phyloP scores from a whole-genome alignment of 129 eudicot genomes.

The Pseudognaphalium luteoalbum region DNA sequence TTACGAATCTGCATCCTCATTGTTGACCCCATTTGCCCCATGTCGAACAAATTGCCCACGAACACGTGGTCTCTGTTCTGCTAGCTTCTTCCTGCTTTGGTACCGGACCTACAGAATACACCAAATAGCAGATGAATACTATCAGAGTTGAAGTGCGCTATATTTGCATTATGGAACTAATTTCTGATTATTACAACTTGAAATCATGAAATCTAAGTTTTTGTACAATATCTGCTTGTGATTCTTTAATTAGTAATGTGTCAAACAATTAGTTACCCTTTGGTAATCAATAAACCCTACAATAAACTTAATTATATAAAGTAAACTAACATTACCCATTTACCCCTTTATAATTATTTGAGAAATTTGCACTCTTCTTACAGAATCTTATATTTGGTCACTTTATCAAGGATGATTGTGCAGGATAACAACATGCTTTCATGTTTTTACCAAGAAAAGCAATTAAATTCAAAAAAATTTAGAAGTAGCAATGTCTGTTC shows the following conservation, averaged over 20 bases:
- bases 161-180: background rate
- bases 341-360: background rate
- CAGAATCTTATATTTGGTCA: background rate
- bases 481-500: background rate
- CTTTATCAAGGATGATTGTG: background rate
- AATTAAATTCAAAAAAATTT: background rate
- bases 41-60: slow-evolving; percentile 75
- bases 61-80: slow-evolving; percentile 83
- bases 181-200: background rate
- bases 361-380: background rate
- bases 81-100: slow-evolving; percentile 74
- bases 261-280: background rate
- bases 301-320: background rate
- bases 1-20: slow-evolving; percentile 54
- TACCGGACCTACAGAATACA: slow-evolving; percentile 49
- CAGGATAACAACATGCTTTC: background rate
- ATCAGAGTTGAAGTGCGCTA: background rate
- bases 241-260: background rate
- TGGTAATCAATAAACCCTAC: background rate
- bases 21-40: slow-evolving; percentile 42
- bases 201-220: background rate
- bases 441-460: background rate
- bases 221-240: background rate
- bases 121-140: slow-evolving; percentile 9
- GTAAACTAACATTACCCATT: background rate